These are phyloP conservation scores for Delitschia confertaspora DNA, from an alignment of 495 filamentous ascomycete species.

Conservation along the genomic window DNA sequence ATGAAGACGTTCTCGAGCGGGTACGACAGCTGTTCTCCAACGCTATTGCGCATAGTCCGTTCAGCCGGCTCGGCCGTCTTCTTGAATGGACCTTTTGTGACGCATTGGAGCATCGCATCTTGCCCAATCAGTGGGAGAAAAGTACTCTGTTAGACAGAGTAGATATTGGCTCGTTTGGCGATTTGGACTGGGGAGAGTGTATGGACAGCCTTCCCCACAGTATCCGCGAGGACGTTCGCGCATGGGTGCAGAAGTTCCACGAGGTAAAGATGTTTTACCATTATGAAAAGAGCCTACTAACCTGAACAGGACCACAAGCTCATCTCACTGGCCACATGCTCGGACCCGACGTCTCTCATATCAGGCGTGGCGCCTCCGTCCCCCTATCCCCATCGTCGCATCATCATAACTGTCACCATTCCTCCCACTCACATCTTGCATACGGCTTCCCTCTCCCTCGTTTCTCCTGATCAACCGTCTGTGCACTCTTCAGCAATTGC, in stretches of 20 bases:
- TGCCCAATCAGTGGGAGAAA: constrained; percentile 24
- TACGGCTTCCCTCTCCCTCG: constrained; percentile 63
- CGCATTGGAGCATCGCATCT: constrained; percentile 20
- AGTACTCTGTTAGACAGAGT: constrained; percentile 25
- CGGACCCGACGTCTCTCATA: neutral
- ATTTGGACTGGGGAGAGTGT: constrained; percentile 31
- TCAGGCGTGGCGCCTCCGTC: constrained; percentile 8
- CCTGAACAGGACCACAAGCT: constrained; percentile 7
- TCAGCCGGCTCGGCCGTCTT: constrained; percentile 40
- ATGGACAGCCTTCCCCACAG: constrained; percentile 26
- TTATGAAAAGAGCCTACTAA: constrained; percentile 1
- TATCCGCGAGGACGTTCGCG: constrained; percentile 16
- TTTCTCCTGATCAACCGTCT: constrained; percentile 23
- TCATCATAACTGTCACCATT: constrained; percentile 74
- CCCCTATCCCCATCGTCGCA: constrained; percentile 26
- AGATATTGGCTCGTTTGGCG: constrained; percentile 27
- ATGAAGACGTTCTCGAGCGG: constrained; percentile 49
- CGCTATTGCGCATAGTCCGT: constrained; percentile 40
- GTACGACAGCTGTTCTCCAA: constrained; percentile 38
- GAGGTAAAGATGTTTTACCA: constrained; percentile 12
- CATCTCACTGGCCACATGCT: constrained; percentile 7
- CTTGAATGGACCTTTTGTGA: constrained; percentile 37
- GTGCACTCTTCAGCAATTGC: constrained; percentile 38
- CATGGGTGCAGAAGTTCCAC: constrained; percentile 35
- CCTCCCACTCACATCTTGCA: constrained; percentile 77